Evolutionary conservation across 2,329 filamentous ascomycete genomes (phyloP).

Genomic region (Didymella pomorum): DNA sequence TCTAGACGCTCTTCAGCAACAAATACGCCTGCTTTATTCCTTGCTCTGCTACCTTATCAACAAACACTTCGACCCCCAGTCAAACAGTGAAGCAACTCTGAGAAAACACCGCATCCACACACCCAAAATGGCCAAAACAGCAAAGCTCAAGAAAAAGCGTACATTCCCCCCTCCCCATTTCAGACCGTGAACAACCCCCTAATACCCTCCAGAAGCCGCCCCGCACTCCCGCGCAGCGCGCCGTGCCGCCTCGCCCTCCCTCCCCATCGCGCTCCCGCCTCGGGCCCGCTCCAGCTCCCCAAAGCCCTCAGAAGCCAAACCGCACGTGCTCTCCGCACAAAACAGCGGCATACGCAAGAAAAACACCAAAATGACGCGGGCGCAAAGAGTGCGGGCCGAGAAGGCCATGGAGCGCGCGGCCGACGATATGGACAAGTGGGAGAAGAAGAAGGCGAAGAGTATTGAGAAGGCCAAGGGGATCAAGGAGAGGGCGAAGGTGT

Average conservation of each 20-base stretch:
- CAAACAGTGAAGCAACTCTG: not conserved
- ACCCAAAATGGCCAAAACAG: slow-evolving; percentile 55
- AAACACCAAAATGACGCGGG: slow-evolving; percentile 54
- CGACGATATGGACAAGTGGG: slow-evolving; percentile 61
- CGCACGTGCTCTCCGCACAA: slow-evolving; percentile 72
- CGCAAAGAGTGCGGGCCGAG: slow-evolving; percentile 60
- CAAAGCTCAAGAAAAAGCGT: slow-evolving; percentile 58
- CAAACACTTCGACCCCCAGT: not conserved
- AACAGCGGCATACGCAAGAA: slow-evolving; percentile 70
- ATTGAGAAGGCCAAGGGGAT: slow-evolving; percentile 57
- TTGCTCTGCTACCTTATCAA: not conserved
- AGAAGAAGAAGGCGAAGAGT: slow-evolving; percentile 65
- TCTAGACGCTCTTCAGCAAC: not conserved
- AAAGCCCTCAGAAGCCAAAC: slow-evolving; percentile 34
- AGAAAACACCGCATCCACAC: not conserved
- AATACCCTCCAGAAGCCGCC: slow-evolving; percentile 62
- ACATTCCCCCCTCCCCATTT: slow-evolving; percentile 5
- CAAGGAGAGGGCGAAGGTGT: slow-evolving; percentile 56
- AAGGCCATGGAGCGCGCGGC: slow-evolving; percentile 63
- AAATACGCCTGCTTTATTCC: not conserved
- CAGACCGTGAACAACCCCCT: slow-evolving; percentile 8
- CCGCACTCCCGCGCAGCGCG: slow-evolving; percentile 77
- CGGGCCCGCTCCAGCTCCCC: not conserved
- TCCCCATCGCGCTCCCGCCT: slow-evolving; percentile 59
- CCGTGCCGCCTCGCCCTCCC: slow-evolving; percentile 73